Evolutionary conservation across 108 stramenopile genomes (phyloP).

Genomic region (Skeletonema potamos): DNA sequence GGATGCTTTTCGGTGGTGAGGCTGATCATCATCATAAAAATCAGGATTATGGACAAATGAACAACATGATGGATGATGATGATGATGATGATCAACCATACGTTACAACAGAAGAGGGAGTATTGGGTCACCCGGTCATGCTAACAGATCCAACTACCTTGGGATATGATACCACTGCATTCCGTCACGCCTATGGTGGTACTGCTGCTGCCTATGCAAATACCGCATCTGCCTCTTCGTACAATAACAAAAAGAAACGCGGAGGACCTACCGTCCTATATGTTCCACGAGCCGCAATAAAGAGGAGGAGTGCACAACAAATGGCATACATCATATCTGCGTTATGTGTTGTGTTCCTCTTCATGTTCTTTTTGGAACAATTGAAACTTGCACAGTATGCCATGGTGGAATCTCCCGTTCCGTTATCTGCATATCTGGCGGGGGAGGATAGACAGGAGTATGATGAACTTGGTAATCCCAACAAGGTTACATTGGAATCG

Average conservation of each 20-base stretch:
- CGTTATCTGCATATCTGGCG: constrained; percentile 33
- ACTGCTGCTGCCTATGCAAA: not conserved
- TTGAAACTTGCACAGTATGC: constrained; percentile 39
- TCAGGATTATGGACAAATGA: too few species aligned
- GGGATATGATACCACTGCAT: constrained; percentile 24
- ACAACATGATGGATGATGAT: not conserved
- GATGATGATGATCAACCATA: not conserved
- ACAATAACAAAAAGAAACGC: constrained; percentile 5
- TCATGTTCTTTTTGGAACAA: constrained; percentile 30
- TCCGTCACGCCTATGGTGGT: not conserved
- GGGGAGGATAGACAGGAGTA: constrained; percentile 11
- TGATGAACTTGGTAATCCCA: not conserved
- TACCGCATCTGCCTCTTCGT: not conserved
- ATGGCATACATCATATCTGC: constrained; percentile 18
- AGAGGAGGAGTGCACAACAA: constrained; percentile 18
- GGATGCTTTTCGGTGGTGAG: not conserved
- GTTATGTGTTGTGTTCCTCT: constrained; percentile 5
- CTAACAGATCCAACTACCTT: constrained; percentile 27
- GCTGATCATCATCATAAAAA: too few species aligned
- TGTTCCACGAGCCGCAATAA: constrained; percentile 12
- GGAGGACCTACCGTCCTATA: constrained; percentile 10
- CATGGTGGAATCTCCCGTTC: constrained; percentile 34
- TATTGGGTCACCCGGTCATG: constrained; percentile 34
- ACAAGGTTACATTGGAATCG: not conserved
- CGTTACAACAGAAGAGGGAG: not conserved